Conservation (phyloP, 179 eudicot species). For the Beta macrorhiza region DNA sequence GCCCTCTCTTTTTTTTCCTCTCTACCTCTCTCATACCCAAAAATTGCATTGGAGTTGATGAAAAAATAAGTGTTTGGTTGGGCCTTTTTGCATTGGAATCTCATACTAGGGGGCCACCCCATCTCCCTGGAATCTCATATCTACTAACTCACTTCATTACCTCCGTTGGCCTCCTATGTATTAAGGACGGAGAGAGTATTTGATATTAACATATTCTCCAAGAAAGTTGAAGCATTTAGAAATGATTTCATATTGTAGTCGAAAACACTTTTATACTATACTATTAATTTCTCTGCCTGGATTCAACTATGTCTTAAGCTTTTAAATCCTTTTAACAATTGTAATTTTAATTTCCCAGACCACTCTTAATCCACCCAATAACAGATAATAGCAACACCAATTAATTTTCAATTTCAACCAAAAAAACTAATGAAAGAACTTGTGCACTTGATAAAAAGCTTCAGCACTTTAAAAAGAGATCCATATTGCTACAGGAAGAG, state of each 20-base stretch:
- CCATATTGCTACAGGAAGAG: slow-evolving; percentile 9
- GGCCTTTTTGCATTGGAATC: too few species aligned
- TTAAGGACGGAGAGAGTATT: neutral
- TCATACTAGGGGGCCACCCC: too few species aligned
- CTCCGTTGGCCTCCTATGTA: neutral
- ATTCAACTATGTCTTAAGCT: slow-evolving; percentile 11
- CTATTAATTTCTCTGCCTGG: slow-evolving; percentile 12
- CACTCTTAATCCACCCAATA: slow-evolving; percentile 25
- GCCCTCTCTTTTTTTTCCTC: too few species aligned
- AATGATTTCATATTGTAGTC: slow-evolving; percentile 1
- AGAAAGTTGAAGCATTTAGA: neutral
- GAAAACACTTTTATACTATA: neutral
- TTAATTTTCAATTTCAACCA: slow-evolving; percentile 9
- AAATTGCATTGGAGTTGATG: too few species aligned
- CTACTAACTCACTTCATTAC: neutral
- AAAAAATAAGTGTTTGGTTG: too few species aligned
- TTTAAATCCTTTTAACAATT: neutral
- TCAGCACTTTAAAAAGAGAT: slow-evolving; percentile 13
- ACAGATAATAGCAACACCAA: slow-evolving; percentile 19
- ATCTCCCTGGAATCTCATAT: too few species aligned
- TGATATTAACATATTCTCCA: neutral
- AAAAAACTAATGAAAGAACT: slow-evolving; percentile 13
- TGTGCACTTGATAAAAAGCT: slow-evolving; percentile 20
- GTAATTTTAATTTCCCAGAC: neutral
- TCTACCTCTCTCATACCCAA: too few species aligned